phyloP scores from a whole-genome alignment of 108 stramenopile genomes.

The Nitzschia sp. region DNA sequence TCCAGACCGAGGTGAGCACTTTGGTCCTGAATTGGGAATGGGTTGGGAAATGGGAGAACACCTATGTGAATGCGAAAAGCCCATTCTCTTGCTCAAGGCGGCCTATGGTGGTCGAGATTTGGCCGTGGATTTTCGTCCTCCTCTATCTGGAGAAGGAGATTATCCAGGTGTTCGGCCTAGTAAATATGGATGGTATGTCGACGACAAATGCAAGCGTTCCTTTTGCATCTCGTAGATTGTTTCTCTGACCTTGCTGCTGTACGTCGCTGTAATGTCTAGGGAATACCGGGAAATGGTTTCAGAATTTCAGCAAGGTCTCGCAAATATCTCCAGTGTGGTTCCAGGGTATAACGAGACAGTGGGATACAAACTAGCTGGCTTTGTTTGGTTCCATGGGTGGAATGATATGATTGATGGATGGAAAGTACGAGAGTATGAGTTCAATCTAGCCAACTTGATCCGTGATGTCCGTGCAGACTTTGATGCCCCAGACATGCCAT shows the following conservation, averaged over 20 bases:
- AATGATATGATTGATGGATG: slow-evolving; percentile 33
- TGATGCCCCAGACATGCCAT: slow-evolving; percentile 29
- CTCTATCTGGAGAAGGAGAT: slow-evolving; percentile 20
- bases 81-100: slow-evolving; percentile 37
- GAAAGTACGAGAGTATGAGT: slow-evolving; percentile 29
- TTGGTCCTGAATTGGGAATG: slow-evolving; percentile 46
- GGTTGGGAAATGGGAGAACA: slow-evolving; percentile 37
- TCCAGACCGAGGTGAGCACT: neutral
- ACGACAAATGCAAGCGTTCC: neutral
- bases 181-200: slow-evolving; percentile 14
- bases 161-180: slow-evolving; percentile 9
- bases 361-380: slow-evolving; percentile 30
- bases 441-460: slow-evolving; percentile 42
- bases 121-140: slow-evolving; percentile 45
- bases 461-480: slow-evolving; percentile 43
- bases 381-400: slow-evolving; percentile 54
- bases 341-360: slow-evolving; percentile 7
- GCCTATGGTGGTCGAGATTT: slow-evolving; percentile 50
- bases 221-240: neutral
- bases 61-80: slow-evolving; percentile 11
- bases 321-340: slow-evolving; percentile 9
- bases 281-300: slow-evolving; percentile 20
- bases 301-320: slow-evolving; percentile 1
- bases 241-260: too few species aligned
- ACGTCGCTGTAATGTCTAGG: too few species aligned